phyloP scores from a whole-genome alignment of 305 asterid genomes.

The Fraxinus velutina region DNA sequence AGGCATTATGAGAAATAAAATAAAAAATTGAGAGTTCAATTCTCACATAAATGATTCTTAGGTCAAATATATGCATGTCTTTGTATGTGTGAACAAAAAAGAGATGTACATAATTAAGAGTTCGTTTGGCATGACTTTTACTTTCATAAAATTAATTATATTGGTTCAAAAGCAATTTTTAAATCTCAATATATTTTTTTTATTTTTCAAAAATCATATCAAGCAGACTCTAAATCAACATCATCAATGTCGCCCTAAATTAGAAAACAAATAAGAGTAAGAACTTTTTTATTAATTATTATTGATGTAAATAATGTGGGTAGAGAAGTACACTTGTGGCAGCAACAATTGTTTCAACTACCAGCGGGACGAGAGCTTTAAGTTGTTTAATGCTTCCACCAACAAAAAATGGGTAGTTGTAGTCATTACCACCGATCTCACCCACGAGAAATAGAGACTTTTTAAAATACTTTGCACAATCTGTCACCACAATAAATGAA shows the following conservation, averaged over 20 bases:
- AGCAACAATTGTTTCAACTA: constrained; percentile 48
- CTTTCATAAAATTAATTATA: too few relatives aligned
- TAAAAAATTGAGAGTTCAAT: not conserved
- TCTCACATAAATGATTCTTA: not conserved
- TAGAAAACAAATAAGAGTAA: not conserved
- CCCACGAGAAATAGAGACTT: constrained; percentile 67
- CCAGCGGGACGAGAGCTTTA: constrained; percentile 52
- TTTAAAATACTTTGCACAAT: constrained; percentile 45
- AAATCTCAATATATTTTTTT: too few relatives aligned
- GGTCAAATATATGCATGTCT: not conserved
- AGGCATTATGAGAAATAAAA: too few relatives aligned
- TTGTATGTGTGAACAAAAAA: too few relatives aligned
- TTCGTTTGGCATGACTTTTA: not conserved
- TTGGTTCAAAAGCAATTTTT: too few relatives aligned
- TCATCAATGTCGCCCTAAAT: too few relatives aligned
- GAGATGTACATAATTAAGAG: not conserved
- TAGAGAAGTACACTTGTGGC: constrained; percentile 45
- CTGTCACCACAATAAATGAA: constrained; percentile 28
- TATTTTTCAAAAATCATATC: too few relatives aligned
- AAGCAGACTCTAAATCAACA: too few relatives aligned
- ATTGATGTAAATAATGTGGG: not conserved
- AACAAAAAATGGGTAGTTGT: constrained; percentile 58
- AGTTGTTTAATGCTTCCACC: constrained; percentile 53
- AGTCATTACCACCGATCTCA: constrained; percentile 89
- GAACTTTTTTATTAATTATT: too few relatives aligned